Conservation (phyloP, 768 basidiomycete species). For the Grammothele lineata region DNA sequence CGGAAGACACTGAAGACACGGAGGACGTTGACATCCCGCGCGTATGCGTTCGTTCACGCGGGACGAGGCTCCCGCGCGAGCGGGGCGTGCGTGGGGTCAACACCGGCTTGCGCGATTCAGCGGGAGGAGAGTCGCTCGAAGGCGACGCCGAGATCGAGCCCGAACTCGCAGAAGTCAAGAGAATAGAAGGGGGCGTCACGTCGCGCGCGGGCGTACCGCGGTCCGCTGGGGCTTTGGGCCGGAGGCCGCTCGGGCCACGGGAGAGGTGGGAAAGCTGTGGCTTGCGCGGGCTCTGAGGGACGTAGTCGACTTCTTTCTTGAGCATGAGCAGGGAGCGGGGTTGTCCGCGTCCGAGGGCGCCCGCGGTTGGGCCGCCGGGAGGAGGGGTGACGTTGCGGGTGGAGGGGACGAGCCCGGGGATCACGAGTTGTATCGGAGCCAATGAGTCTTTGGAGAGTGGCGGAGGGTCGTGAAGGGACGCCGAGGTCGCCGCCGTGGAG, state of each 20-base stretch:
- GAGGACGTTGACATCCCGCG: conserved; percentile 11
- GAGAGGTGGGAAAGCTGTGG: conserved; percentile 30
- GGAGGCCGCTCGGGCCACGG: conserved; percentile 22
- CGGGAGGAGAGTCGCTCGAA: too few relatives aligned
- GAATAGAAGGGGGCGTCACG: too few relatives aligned
- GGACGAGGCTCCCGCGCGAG: too few relatives aligned
- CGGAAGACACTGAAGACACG: conserved; percentile 6
- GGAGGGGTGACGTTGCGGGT: conserved; percentile 19
- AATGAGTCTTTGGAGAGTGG: conserved; percentile 18
- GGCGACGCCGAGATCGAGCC: too few relatives aligned
- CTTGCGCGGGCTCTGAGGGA: conserved; percentile 70
- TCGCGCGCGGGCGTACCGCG: conserved; percentile 4
- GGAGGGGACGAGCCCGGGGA: conserved; percentile 11
- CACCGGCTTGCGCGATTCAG: too few relatives aligned
- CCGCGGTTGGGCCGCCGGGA: conserved; percentile 1
- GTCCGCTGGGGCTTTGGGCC: conserved; percentile 8
- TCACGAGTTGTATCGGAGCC: background rate
- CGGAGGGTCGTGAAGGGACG: conserved; percentile 7
- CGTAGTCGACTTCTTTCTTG: conserved; percentile 66
- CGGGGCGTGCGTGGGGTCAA: too few relatives aligned
- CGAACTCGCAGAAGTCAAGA: too few relatives aligned
- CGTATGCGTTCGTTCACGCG: conserved; percentile 1
- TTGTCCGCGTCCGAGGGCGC: conserved; percentile 25
- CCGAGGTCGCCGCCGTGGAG: conserved; percentile 14
- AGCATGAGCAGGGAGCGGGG: conserved; percentile 61